Evolutionary conservation across 768 basidiomycete species (phyloP).

Genomic region (Leccinum imitatum): DNA sequence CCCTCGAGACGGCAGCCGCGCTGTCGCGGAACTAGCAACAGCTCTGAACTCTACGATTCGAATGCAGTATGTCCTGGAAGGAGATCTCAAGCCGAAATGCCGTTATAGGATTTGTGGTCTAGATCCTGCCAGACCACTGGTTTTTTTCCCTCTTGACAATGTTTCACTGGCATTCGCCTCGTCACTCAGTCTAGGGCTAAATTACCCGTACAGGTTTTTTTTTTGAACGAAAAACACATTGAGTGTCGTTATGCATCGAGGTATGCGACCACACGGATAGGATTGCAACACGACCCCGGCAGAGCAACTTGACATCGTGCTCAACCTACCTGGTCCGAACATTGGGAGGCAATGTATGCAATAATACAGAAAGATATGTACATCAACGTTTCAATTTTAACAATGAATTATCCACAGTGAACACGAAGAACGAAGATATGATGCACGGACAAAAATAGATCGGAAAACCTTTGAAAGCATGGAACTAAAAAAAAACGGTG

Average conservation of each 20-base stretch:
- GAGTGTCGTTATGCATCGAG: no score
- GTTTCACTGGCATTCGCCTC: not conserved
- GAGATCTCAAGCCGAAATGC: not conserved
- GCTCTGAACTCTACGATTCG: no score
- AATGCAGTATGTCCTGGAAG: not conserved
- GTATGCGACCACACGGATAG: no score
- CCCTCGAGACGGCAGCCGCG: not conserved
- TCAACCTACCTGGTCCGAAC: no score
- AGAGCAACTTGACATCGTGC: no score
- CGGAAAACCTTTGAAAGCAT: constrained; percentile 10
- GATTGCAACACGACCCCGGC: no score
- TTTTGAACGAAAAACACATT: no score
- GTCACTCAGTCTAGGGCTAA: no score
- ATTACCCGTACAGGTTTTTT: no score
- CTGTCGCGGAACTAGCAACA: not conserved
- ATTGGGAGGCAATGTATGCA: no score
- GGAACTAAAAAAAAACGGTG: not conserved
- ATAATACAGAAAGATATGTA: not conserved
- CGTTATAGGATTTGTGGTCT: not conserved
- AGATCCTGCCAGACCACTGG: not conserved
- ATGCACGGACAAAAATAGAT: not conserved
- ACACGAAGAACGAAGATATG: constrained; percentile 16
- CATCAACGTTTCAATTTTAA: not conserved
- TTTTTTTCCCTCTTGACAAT: not conserved
- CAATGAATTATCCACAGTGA: not conserved